These are phyloP conservation scores for Physcia stellaris DNA, from an alignment of 495 filamentous ascomycete genomes.

Conservation along the genomic window DNA sequence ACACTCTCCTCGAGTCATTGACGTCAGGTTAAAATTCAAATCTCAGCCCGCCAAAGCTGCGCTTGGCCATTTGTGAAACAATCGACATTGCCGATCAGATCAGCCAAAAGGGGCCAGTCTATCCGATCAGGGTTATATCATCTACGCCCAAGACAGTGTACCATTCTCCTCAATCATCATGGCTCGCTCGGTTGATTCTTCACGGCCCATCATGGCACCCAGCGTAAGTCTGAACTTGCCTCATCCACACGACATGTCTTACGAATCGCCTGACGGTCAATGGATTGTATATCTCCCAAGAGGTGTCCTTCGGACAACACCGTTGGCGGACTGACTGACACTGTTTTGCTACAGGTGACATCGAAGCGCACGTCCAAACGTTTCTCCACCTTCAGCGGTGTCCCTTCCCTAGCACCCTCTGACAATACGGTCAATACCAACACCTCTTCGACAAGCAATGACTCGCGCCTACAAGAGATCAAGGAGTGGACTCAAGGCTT, in stretches of 20 bases:
- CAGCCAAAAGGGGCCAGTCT: too few relatives aligned
- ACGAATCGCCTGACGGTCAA: not conserved
- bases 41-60: too few relatives aligned
- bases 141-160: too few relatives aligned
- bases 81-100: too few relatives aligned
- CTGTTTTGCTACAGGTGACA: slow-evolving; percentile 17
- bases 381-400: slow-evolving; percentile 67
- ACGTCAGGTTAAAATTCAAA: too few relatives aligned
- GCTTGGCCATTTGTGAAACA: too few relatives aligned
- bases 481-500: slow-evolving; percentile 69
- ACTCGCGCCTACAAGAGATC: slow-evolving; percentile 55
- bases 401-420: slow-evolving; percentile 56
- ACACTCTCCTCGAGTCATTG: too few relatives aligned
- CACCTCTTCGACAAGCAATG: slow-evolving; percentile 43
- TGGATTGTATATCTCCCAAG: not conserved
- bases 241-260: not conserved
- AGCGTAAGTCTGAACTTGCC: slow-evolving; percentile 39
- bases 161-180: slow-evolving; percentile 22
- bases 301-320: not conserved
- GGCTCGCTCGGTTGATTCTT: slow-evolving; percentile 61
- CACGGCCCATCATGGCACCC: slow-evolving; percentile 63
- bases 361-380: slow-evolving; percentile 60
- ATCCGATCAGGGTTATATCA: too few relatives aligned
- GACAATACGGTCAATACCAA: slow-evolving; percentile 38
- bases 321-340: slow-evolving; percentile 11